Conservation (phyloP, 1,139 yeast species). For the Diutina siamensis region DNA sequence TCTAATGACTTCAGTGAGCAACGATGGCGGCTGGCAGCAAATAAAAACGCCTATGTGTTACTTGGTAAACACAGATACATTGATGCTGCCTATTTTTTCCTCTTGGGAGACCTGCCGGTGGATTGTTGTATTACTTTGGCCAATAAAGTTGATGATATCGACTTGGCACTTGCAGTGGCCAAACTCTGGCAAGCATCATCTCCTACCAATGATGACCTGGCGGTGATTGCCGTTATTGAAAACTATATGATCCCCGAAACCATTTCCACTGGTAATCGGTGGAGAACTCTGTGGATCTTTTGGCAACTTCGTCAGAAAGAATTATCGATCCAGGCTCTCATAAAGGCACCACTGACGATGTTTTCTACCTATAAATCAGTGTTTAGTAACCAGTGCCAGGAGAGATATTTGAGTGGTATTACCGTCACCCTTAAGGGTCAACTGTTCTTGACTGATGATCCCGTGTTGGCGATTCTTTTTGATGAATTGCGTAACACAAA, state of each 20-base stretch:
- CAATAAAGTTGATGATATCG: slow-evolving; percentile 52
- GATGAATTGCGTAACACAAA: slow-evolving; percentile 44
- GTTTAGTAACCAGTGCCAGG: background rate
- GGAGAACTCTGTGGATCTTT: slow-evolving; percentile 76
- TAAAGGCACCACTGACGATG: slow-evolving; percentile 33
- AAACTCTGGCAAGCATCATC: slow-evolving; percentile 27
- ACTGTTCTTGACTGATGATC: slow-evolving; percentile 60
- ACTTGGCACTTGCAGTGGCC: slow-evolving; percentile 71
- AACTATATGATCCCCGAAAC: slow-evolving; percentile 48
- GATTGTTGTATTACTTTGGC: slow-evolving; percentile 73
- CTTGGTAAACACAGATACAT: slow-evolving; percentile 76
- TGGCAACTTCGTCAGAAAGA: slow-evolving; percentile 51
- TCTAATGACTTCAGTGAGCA: slow-evolving; percentile 60
- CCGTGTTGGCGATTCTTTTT: slow-evolving; percentile 62
- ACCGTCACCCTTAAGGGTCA: background rate
- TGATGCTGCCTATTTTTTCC: slow-evolving; percentile 85
- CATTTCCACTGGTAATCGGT: slow-evolving; percentile 54
- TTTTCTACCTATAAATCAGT: background rate
- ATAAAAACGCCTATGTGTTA: slow-evolving; percentile 84
- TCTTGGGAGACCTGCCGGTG: slow-evolving; percentile 63
- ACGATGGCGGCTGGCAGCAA: slow-evolving; percentile 82
- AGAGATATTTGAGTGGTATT: background rate
- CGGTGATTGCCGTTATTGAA: slow-evolving; percentile 38
- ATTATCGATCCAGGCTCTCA: slow-evolving; percentile 51
- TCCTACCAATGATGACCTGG: slow-evolving; percentile 29